Evolutionary conservation across 2,329 filamentous ascomycete species (phyloP), one percentile per base, ranked within the genome.

Genomic region (Cadophora sp.): DNA sequence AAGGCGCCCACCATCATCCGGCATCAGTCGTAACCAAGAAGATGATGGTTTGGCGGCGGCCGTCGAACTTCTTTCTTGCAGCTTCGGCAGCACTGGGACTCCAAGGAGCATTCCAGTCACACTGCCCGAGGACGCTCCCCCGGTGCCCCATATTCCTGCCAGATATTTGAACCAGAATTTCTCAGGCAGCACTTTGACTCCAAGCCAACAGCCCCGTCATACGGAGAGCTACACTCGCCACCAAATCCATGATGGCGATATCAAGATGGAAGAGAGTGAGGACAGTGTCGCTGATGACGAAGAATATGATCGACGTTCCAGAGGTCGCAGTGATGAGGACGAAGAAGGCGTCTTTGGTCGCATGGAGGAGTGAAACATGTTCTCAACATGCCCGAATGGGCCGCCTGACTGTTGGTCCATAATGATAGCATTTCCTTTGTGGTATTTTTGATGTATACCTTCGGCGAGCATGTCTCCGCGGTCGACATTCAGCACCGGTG

Each of bases 271-370:
- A 72, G 88, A 88, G 62, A 87, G 86, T 74, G 83, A 87, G 72
- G 88, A 89, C 67, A 89, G 86, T 79, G 83, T 86, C 72, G 83
- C 84, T 74, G 88, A 89, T 72, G 90, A 93, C 65, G 88, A 91
- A 73, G 87, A 90, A 68, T 89, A 89, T 76, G 84, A 84, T 69
- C 81, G 82, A 74, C 84, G 82, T 65, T 86, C 84, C 61, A 86
- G 87, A 65, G 87, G 87, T 62, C 87, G 91, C 70, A 91, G 89
- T 79, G 92, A 97, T 75, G 94, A 97, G 75, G 94, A 97, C 71
- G 95, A 98, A 73, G 94, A 97, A 73, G 94, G 94, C 77, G 92
- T 98, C 76, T 99, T 99, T 83, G 94, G 94, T 67, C 89, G 89
- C 74, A 98, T 98, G 95, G 96, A 99, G 81, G 93, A 97, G 80